These are phyloP conservation scores for Escovopsis sp. DNA, from an alignment of 2,329 filamentous ascomycete species.

Conservation along the genomic window DNA sequence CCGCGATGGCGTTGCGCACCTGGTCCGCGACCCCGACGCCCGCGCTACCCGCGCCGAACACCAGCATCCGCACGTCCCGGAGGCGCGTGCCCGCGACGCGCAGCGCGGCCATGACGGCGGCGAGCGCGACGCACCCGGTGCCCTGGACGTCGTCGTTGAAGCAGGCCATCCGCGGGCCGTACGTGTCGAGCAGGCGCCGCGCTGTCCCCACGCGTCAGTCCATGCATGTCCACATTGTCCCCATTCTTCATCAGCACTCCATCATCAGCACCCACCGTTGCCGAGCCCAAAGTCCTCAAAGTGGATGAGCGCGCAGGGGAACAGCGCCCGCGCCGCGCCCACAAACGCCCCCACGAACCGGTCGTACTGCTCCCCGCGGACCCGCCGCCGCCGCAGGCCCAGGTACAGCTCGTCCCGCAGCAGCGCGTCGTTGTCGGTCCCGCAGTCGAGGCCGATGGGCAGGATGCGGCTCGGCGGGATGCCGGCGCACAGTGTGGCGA, in stretches of 20 bases:
- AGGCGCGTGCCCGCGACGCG: slow-evolving; percentile 53
- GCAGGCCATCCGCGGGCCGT: slow-evolving; percentile 58
- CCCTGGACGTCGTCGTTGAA: slow-evolving; percentile 91
- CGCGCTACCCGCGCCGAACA: slow-evolving; percentile 71
- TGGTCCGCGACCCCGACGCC: slow-evolving; percentile 80
- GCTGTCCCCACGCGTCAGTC: slow-evolving; percentile 27
- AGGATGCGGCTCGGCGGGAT: slow-evolving; percentile 67
- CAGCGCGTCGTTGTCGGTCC: slow-evolving; percentile 65
- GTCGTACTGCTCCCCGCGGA: slow-evolving; percentile 59
- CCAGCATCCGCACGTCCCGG: slow-evolving; percentile 52
- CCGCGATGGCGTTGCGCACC: slow-evolving; percentile 61
- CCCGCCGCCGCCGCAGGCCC: slow-evolving; percentile 52
- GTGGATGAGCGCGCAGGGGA: slow-evolving; percentile 70
- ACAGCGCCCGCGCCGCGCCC: slow-evolving; percentile 48
- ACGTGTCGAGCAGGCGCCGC: slow-evolving; percentile 59
- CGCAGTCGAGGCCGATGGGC: slow-evolving; percentile 72
- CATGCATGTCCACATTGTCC: not conserved
- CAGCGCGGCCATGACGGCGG: slow-evolving; percentile 63
- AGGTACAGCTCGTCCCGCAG: slow-evolving; percentile 68
- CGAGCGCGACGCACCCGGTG: slow-evolving; percentile 75
- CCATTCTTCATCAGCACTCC: not conserved
- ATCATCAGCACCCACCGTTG: slow-evolving; percentile 36
- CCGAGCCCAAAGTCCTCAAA: slow-evolving; percentile 76
- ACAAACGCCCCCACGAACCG: slow-evolving; percentile 65
- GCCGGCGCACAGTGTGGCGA: slow-evolving; percentile 77